Conservation (phyloP, 2,329 filamentous ascomycete species). For the Monilinia polystroma region DNA sequence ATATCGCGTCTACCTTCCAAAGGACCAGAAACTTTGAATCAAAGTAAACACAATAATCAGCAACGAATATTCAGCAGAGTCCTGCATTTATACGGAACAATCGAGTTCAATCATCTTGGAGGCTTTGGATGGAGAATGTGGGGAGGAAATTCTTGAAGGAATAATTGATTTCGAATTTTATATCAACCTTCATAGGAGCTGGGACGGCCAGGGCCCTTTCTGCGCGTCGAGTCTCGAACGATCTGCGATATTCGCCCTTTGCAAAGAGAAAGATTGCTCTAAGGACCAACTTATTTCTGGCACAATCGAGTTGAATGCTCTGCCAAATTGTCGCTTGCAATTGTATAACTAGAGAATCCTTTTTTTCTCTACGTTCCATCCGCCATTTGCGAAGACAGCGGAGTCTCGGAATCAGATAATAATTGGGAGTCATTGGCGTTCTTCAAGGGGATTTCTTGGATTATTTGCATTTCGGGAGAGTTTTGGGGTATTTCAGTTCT, state of each 20-base stretch:
- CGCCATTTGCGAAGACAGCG: conserved; percentile 2
- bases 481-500: neutral
- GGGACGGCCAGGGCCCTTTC: neutral
- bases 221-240: conserved; percentile 13
- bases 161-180: neutral
- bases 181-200: neutral
- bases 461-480: neutral
- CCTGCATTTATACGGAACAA: neutral
- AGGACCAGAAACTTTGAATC: conserved; percentile 6
- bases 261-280: neutral
- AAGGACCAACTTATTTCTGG: neutral
- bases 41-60: conserved; percentile 11
- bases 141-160: neutral
- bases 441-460: neutral
- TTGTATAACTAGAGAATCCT: neutral
- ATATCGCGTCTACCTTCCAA: conserved; percentile 17
- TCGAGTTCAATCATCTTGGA: neutral
- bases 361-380: neutral
- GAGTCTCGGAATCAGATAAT: neutral
- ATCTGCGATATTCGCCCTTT: conserved; percentile 2
- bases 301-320: neutral
- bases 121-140: neutral
- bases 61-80: neutral
- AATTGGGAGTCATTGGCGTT: conserved; percentile 11
- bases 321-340: neutral